Conservation (phyloP, 768 basidiomycete species). For the Lactarius indigo region DNA sequence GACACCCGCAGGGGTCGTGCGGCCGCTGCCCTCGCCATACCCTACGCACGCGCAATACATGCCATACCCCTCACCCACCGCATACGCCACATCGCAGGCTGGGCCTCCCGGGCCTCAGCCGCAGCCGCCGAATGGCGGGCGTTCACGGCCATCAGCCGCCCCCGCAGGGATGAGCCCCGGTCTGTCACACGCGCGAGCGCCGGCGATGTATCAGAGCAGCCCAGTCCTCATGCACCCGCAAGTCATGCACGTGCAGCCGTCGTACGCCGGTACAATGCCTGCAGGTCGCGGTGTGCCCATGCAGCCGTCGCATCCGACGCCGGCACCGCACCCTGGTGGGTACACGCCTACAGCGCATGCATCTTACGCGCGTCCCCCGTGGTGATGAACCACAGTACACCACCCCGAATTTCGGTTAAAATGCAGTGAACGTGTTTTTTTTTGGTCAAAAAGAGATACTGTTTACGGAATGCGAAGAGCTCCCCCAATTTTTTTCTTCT, state of each 20-base stretch:
- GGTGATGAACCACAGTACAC: background rate
- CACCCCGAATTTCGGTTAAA: slow-evolving; percentile 3
- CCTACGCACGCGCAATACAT: slow-evolving; percentile 50
- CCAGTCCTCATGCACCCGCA: slow-evolving; percentile 62
- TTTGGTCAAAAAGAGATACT: background rate
- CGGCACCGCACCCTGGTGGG: slow-evolving; percentile 21
- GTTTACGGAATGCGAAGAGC: slow-evolving; percentile 5
- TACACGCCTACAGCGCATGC: slow-evolving; percentile 17
- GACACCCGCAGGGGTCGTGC: slow-evolving; percentile 49
- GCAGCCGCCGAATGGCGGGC: slow-evolving; percentile 34
- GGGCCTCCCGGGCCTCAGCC: slow-evolving; percentile 40
- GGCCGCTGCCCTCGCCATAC: slow-evolving; percentile 60
- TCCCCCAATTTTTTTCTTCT: background rate
- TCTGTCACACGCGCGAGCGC: slow-evolving; percentile 44
- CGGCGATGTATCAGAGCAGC: slow-evolving; percentile 59
- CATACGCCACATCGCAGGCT: slow-evolving; percentile 40
- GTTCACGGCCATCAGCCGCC: slow-evolving; percentile 45
- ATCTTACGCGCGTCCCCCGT: slow-evolving; percentile 14
- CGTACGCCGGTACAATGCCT: slow-evolving; percentile 31
- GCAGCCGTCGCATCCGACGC: slow-evolving; percentile 39
- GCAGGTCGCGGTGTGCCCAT: slow-evolving; percentile 39
- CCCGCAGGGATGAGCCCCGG: slow-evolving; percentile 57
- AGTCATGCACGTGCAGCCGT: slow-evolving; percentile 33
- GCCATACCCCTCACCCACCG: slow-evolving; percentile 56
- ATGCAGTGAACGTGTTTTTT: background rate